Percentiles rank a stretch among this genome's conserved stretches.
Evolutionary conservation across 768 basidiomycete species (phyloP).

Genomic region (Russula brevipes): DNA sequence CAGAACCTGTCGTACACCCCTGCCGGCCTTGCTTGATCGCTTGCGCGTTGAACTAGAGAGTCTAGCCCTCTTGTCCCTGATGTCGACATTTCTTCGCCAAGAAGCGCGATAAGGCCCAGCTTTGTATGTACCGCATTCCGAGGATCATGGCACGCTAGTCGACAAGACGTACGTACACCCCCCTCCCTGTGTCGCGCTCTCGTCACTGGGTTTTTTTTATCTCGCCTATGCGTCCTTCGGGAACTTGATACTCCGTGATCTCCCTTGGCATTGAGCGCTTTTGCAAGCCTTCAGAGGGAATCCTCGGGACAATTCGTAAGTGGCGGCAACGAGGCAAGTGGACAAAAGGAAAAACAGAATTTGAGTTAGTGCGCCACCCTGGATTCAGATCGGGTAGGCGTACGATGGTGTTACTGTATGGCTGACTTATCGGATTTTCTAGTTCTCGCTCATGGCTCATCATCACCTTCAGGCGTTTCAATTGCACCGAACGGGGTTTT

Average conservation of each 20-base stretch:
- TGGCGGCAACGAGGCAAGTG: background rate
- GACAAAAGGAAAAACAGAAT: background rate
- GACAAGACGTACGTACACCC: background rate
- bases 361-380: background rate
- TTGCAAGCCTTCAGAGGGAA: background rate
- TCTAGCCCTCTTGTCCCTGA: constrained; percentile 5
- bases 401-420: background rate
- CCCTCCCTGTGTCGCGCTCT: background rate
- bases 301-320: background rate
- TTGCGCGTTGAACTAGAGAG: background rate
- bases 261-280: background rate
- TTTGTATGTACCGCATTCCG: background rate
- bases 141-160: background rate
- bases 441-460: background rate
- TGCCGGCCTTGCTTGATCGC: background rate
- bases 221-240: background rate
- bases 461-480: background rate
- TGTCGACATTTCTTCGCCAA: constrained; percentile 4
- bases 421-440: background rate
- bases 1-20: background rate
- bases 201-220: background rate
- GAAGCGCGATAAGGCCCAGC: constrained; percentile 7
- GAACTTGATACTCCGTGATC: background rate
- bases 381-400: background rate
- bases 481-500: background rate